Percentiles rank a stretch among this genome's conserved stretches.
Evolutionary conservation across 2,329 filamentous ascomycete species (phyloP).

Genomic region (Fusarium sp.): DNA sequence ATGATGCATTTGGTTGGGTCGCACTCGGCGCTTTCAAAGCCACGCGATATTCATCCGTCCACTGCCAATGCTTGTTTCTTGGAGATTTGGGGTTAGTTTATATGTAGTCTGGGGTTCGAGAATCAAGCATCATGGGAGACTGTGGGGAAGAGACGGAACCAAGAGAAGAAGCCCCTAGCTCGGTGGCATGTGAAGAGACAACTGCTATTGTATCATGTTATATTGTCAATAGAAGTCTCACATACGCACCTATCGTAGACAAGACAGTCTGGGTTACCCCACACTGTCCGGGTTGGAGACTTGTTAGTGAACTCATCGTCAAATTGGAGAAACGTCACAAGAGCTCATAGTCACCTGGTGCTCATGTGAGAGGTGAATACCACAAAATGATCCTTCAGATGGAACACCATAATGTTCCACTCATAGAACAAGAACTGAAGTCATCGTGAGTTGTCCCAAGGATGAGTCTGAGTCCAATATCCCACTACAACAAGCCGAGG

Average conservation of each 20-base stretch:
- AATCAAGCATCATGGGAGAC: conserved; percentile 20
- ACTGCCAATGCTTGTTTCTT: conserved; percentile 18
- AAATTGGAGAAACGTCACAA: conserved; percentile 20
- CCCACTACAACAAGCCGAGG: conserved; percentile 5
- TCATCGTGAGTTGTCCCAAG: neutral
- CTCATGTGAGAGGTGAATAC: conserved; percentile 3
- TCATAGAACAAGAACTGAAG: neutral
- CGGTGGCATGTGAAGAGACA: conserved; percentile 30
- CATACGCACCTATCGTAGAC: too few relatives aligned
- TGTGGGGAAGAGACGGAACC: conserved; percentile 17
- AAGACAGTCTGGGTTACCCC: conserved; percentile 5
- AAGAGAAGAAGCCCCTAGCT: conserved; percentile 10
- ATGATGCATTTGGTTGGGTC: conserved; percentile 10
- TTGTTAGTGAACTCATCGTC: conserved; percentile 12
- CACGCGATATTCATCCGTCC: conserved; percentile 35
- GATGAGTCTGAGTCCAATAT: neutral
- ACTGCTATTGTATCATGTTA: conserved; percentile 1
- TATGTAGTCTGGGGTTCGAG: conserved; percentile 9
- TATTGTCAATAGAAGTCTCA: neutral
- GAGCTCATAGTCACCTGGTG: conserved; percentile 17
- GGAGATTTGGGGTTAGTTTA: conserved; percentile 7
- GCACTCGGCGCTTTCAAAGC: conserved; percentile 35
- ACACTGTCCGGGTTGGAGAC: conserved; percentile 15
- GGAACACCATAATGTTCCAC: neutral
- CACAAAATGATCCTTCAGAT: neutral